Evolutionary conservation across 108 stramenopile genomes (phyloP), one percentile per base, ranked within the genome.

Genomic region (Skeletonema costatum): DNA sequence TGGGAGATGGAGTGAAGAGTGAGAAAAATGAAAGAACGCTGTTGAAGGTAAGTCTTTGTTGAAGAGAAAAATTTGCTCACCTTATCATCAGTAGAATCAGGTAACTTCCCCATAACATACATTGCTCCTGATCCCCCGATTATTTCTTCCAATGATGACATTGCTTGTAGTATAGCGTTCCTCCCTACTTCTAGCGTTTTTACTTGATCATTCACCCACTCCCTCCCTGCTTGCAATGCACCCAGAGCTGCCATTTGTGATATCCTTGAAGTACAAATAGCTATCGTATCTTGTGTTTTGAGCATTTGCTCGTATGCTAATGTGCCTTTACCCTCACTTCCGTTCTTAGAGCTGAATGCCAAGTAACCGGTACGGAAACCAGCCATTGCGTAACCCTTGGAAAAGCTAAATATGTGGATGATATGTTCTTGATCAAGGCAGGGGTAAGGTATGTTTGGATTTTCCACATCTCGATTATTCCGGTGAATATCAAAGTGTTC

Each of bases 281-380:
- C 95, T 11, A 98, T 87, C 3, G 97, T 97, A 73, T 98, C 97
- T 64, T 92, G 90, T 5, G 88, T 77, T 60, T 92, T 92, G 21
- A 88, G 84, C 83, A 93, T 82, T 66, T 88, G 60, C 39, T 86
- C 74, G 17, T 86, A 82, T 19, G 90, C 85, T 39, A 61, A 39
- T 2, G 73, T 72, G 6, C 89, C 89, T 70, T 66, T 64, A 36
- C 71, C 44, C 7, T 68, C 63, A 11, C 80, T 41, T 25, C 61
- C 60, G n/a, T 56, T 39, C 33, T 85, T 89, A 65, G 83, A 82
- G 50, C 75, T 82, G 12, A 92, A 35, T 7, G 87, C 89, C 11
- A 96, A 38, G 64, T 97, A 97, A 17, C 97, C 98, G 12, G 96
- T 93, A 4, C 98, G 88, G 86, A 95, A 98, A 36, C 98, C 98